Evolutionary conservation across 2,329 filamentous ascomycete species (phyloP).

Genomic region (Xylariaceae sp.): DNA sequence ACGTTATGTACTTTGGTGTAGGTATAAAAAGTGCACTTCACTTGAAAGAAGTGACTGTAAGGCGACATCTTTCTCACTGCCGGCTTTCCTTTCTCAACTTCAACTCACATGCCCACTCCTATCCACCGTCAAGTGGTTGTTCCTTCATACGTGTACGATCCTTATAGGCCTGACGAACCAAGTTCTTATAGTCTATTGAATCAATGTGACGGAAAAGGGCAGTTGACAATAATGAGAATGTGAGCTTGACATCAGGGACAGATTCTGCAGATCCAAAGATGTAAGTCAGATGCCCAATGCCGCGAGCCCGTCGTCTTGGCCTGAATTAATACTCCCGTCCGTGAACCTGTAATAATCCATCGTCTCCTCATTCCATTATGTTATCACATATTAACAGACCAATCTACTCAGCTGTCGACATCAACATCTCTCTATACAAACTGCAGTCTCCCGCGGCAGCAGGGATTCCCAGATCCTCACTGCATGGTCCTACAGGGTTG

Average conservation of each 20-base stretch:
- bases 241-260: background rate
- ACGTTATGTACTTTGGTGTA: no score
- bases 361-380: background rate
- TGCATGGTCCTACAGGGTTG: background rate
- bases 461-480: background rate
- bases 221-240: background rate
- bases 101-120: background rate
- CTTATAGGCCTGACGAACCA: background rate
- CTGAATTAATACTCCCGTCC: background rate
- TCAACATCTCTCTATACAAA: background rate
- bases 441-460: background rate
- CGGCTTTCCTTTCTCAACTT: background rate
- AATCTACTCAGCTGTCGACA: background rate
- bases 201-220: background rate
- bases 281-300: background rate
- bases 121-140: background rate
- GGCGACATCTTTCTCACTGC: no score
- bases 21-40: no score
- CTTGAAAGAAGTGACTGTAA: no score
- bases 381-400: background rate
- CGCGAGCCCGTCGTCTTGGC: background rate
- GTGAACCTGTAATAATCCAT: background rate
- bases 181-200: background rate
- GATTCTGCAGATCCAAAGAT: background rate
- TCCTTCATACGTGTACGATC: background rate